phyloP scores from a whole-genome alignment of 148 eudicot species.

The Pharnaceum exiguum region DNA sequence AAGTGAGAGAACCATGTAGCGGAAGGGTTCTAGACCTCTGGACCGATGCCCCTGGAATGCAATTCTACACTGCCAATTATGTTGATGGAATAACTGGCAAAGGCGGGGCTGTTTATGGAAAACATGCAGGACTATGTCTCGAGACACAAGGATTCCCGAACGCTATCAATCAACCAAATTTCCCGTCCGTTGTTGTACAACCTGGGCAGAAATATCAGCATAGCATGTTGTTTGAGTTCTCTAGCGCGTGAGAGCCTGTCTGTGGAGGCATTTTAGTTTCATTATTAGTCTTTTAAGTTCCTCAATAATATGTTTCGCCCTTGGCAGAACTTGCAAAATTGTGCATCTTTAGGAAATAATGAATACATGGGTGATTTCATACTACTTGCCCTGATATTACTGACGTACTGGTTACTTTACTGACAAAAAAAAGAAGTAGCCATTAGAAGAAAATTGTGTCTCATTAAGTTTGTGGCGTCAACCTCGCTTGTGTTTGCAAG shows the following conservation, averaged over 20 bases:
- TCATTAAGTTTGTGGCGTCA: too few relatives aligned
- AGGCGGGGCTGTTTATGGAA: slow-evolving; percentile 72
- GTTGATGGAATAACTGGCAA: slow-evolving; percentile 80
- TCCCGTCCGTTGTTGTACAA: slow-evolving; percentile 66
- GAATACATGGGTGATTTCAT: neutral
- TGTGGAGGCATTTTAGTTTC: neutral
- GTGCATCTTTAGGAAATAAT: neutral
- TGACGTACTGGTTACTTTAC: too few relatives aligned
- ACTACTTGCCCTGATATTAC: neutral
- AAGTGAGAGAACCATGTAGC: slow-evolving; percentile 57
- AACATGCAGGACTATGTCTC: slow-evolving; percentile 73
- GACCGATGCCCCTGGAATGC: slow-evolving; percentile 93
- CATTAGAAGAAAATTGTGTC: too few relatives aligned
- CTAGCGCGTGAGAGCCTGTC: slow-evolving; percentile 31
- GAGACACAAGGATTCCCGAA: slow-evolving; percentile 97
- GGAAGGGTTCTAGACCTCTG: slow-evolving; percentile 75
- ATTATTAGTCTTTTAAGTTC: neutral
- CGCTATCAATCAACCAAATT: slow-evolving; percentile 71
- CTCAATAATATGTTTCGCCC: slow-evolving; percentile 7
- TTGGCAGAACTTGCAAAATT: neutral
- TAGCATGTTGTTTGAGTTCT: slow-evolving; percentile 82
- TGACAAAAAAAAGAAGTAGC: too few relatives aligned
- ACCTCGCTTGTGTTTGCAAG: too few relatives aligned
- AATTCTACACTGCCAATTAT: slow-evolving; percentile 86
- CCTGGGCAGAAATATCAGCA: slow-evolving; percentile 83